Base-by-base conservation (phyloP, 2,329 filamentous ascomycete genomes). In the Penicillium sp. region DNA sequence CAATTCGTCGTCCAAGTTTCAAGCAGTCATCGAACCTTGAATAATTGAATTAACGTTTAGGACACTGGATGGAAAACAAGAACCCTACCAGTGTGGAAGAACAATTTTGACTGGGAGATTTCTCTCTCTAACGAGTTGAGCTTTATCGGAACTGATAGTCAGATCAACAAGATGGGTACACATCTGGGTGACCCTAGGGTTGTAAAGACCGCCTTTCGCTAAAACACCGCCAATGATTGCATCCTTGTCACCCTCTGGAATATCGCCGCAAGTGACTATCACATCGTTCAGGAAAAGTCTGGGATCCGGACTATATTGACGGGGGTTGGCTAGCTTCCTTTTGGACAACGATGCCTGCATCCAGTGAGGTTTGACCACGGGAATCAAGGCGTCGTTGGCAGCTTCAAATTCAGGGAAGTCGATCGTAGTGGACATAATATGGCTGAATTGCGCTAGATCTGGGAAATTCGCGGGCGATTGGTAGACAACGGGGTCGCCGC, bases 21-120 rank as follows among this genome's bases (percentile, higher is more conserved):
- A 99, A 86, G 78, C 95, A 99, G 75, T 97, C 94, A 70, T 98
- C 94, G 73, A 99, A 97, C 93, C 91, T 93, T 29, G 31, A 65
- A 30, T 46, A 47, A 21, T 3, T 23, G 35, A 44, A 48, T 50
- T 13, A 29, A 15, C 8, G 30, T 41, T 13, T 13, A 41, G 5
- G 13, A 41, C 8, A 41, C 35, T 15, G n/a, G 3, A 5, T 58
- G 17, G 56, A 8, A 30, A 17, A 17, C 5, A 46, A 19, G 11
- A 30, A 5, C 3, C 64, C 71, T 80, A 93, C 92, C 95, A 98
- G 74, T 98, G 95, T 44, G 95, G 95, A 56, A 99, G 83, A 19
- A 99, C 91, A 62, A 97, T 90, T 77, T 92, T 93, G 76, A 88
- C 88, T 58, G 87, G 88, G 58, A 91, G 82, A 35, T 85, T 85